These are phyloP conservation scores for Oropetium thomaeum DNA, from an alignment of 176 grass and related monocot genomes.

Conservation along the genomic window DNA sequence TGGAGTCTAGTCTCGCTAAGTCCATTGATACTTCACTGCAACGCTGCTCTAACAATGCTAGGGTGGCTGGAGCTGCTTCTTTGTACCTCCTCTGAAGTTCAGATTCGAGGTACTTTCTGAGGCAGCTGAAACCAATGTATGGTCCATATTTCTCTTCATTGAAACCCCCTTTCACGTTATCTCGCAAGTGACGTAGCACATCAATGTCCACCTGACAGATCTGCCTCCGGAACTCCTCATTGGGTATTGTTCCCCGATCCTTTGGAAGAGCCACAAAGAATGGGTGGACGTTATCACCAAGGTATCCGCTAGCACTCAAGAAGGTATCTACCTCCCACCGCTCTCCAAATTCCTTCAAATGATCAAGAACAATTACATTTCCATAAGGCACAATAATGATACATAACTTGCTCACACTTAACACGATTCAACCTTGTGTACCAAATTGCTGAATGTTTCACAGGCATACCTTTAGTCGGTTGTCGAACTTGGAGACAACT, in stretches of 20 bases:
- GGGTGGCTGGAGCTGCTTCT: slow-evolving; percentile 88
- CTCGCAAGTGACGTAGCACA: slow-evolving; percentile 66
- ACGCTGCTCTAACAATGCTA: slow-evolving; percentile 82
- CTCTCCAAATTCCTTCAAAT: slow-evolving; percentile 89
- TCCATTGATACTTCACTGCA: slow-evolving; percentile 83
- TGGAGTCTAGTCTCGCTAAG: slow-evolving; percentile 63
- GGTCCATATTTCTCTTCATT: slow-evolving; percentile 86
- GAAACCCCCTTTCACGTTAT: slow-evolving; percentile 83
- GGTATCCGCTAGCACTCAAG: slow-evolving; percentile 86
- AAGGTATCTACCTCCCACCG: slow-evolving; percentile 90
- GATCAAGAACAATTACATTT: slow-evolving; percentile 10
- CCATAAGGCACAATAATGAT: neutral
- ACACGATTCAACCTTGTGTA: neutral
- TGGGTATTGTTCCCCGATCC: slow-evolving; percentile 85
- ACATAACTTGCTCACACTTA: neutral
- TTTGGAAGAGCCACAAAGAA: slow-evolving; percentile 98
- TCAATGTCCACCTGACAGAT: slow-evolving; percentile 88
- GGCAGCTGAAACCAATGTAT: slow-evolving; percentile 72
- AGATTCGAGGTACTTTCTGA: slow-evolving; percentile 78
- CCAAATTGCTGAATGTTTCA: neutral
- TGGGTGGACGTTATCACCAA: slow-evolving; percentile 87
- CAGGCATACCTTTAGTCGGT: slow-evolving; percentile 79
- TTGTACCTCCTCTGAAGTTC: slow-evolving; percentile 97
- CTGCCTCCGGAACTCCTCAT: slow-evolving; percentile 86
- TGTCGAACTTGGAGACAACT: slow-evolving; percentile 95